A percentile compares a stretch with the other conserved stretches of the same genome.
phyloP scores from a whole-genome alignment of 2,329 filamentous ascomycete genomes.

The Tolypocladium pustulatum region DNA sequence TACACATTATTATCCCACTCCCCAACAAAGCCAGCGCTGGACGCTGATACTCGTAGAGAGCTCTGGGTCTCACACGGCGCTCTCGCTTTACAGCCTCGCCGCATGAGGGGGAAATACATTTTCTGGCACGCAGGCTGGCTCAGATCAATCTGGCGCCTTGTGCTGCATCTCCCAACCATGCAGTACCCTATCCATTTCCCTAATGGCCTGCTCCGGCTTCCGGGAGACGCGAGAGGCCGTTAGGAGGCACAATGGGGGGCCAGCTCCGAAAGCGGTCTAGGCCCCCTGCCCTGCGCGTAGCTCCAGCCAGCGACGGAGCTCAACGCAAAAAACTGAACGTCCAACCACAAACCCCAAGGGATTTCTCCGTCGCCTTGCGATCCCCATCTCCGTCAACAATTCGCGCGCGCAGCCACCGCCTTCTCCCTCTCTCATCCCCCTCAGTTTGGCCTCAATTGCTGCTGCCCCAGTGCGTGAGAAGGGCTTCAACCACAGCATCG shows the following conservation, averaged over 20 bases:
- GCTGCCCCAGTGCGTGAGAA: neutral
- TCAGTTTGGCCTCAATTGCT: slow-evolving; percentile 5
- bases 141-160: no score
- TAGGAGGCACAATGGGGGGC: neutral
- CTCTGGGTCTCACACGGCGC: neutral
- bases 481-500: slow-evolving; percentile 7
- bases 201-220: neutral
- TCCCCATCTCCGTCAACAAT: slow-evolving; percentile 20
- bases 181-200: neutral
- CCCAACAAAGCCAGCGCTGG: neutral
- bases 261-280: slow-evolving; percentile 18
- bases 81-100: neutral
- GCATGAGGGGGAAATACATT: neutral
- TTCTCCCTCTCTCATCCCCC: slow-evolving; percentile 5
- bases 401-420: slow-evolving; percentile 15
- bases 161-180: neutral
- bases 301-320: slow-evolving; percentile 26
- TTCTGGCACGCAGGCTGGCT: neutral
- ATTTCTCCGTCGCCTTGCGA: slow-evolving; percentile 22
- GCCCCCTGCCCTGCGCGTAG: slow-evolving; percentile 10
- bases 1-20: neutral
- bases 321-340: slow-evolving; percentile 30
- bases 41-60: neutral
- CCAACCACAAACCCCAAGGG: slow-evolving; percentile 24
- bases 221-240: neutral